Evolutionary conservation across 2,329 filamentous ascomycete genomes (phyloP).

Genomic region (Xylaria sp.): DNA sequence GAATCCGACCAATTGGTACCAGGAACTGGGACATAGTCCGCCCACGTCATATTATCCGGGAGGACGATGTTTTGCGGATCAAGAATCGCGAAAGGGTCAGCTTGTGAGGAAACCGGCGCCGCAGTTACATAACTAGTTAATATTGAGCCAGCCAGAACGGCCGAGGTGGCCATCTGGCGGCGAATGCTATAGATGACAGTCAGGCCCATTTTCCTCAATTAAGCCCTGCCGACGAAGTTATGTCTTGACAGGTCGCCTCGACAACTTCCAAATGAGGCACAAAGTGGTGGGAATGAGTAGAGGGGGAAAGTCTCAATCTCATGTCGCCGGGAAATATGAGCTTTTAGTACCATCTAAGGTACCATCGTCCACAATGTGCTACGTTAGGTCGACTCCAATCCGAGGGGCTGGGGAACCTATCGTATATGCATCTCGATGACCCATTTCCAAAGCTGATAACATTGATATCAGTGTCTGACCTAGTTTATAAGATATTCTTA

Average conservation of each 20-base stretch:
- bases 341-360: slow-evolving; percentile 35
- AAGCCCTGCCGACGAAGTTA: slow-evolving; percentile 13
- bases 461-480: slow-evolving; percentile 6
- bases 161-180: slow-evolving; percentile 31
- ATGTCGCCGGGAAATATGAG: slow-evolving; percentile 9
- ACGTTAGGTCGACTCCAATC: slow-evolving; percentile 15
- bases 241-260: slow-evolving; percentile 28
- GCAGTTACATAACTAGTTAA: slow-evolving; percentile 34
- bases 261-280: slow-evolving; percentile 18
- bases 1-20: slow-evolving; percentile 62
- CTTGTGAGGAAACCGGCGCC: slow-evolving; percentile 36
- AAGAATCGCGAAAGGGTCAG: slow-evolving; percentile 60
- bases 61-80: slow-evolving; percentile 65
- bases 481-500: slow-evolving; percentile 2
- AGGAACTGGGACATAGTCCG: slow-evolving; percentile 59
- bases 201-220: slow-evolving; percentile 40
- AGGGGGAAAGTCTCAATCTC: background rate
- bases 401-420: slow-evolving; percentile 23
- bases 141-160: slow-evolving; percentile 38
- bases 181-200: slow-evolving; percentile 14
- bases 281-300: slow-evolving; percentile 3
- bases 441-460: slow-evolving; percentile 31
- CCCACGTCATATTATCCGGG: slow-evolving; percentile 65
- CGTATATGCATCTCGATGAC: slow-evolving; percentile 2
- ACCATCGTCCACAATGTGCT: slow-evolving; percentile 15